A percentile compares a stretch with the other conserved stretches of the same genome.
phyloP scores from a whole-genome alignment of 305 asterid genomes.

The Withania somnifera region DNA sequence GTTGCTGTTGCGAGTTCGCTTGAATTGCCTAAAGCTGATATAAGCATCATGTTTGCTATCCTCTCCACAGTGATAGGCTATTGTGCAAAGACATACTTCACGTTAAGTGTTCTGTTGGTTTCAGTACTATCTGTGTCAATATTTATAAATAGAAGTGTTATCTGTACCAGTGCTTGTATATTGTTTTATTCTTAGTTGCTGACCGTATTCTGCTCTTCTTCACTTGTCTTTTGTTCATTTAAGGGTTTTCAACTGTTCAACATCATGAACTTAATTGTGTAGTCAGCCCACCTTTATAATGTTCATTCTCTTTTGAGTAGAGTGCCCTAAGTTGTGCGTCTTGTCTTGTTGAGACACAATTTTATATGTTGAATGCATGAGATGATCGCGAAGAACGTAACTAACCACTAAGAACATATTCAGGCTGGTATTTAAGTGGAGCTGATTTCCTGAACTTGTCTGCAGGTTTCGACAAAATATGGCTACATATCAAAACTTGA shows the following conservation, averaged over 20 bases:
- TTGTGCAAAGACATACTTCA: conserved; percentile 87
- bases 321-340: not conserved
- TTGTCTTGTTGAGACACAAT: not conserved
- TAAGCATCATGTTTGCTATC: conserved; percentile 81
- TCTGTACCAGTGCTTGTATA: too few species aligned
- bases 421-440: conserved; percentile 12
- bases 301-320: not conserved
- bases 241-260: not conserved
- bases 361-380: not conserved
- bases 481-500: conserved; percentile 77
- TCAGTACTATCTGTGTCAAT: not conserved
- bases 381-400: not conserved
- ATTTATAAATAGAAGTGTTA: not conserved
- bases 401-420: not conserved
- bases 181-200: not conserved
- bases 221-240: not conserved
- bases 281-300: not conserved
- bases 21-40: conserved; percentile 90
- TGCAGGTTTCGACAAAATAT: conserved; percentile 80
- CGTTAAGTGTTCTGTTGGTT: conserved; percentile 43
- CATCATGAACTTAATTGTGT: not conserved
- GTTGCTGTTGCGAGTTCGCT: conserved; percentile 86
- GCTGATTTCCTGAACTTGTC: conserved; percentile 14
- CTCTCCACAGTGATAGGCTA: conserved; percentile 88
- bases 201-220: not conserved